Conservation (phyloP, 2,329 filamentous ascomycete species). For the Venturia asperata region DNA sequence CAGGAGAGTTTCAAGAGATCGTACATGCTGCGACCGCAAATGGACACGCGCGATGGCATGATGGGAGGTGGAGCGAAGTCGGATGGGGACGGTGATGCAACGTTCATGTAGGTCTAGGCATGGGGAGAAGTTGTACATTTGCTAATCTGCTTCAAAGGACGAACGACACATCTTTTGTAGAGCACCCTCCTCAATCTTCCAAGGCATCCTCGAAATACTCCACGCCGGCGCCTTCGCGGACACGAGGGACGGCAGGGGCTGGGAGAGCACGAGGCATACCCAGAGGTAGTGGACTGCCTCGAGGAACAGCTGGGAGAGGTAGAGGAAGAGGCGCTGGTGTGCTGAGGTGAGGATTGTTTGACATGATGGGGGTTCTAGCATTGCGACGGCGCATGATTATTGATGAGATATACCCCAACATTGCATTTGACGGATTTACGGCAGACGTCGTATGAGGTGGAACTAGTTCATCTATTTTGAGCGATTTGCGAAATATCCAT, state of each 20-base stretch:
- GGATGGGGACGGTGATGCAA: constrained; percentile 58
- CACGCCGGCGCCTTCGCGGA: constrained; percentile 26
- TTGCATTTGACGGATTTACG: background rate
- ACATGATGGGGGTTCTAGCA: background rate
- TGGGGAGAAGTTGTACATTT: background rate
- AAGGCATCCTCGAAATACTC: constrained; percentile 40
- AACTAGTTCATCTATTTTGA: background rate
- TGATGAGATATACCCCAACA: constrained; percentile 10
- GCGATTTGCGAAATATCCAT: background rate
- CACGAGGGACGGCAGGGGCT: constrained; percentile 15
- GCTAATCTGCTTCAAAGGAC: constrained; percentile 51
- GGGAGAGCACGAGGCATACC: constrained; percentile 32
- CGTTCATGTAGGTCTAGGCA: constrained; percentile 62
- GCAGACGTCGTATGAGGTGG: background rate
- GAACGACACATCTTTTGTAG: constrained; percentile 84
- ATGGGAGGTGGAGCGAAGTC: constrained; percentile 10
- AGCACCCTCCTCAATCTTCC: constrained; percentile 61
- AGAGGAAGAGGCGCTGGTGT: constrained; percentile 20
- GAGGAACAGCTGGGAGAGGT: constrained; percentile 13
- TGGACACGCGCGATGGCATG: constrained; percentile 1
- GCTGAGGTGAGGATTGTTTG: background rate
- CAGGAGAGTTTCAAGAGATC: constrained; percentile 19
- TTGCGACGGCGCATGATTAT: background rate
- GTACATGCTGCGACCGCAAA: background rate
- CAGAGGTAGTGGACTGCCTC: constrained; percentile 26